Base-by-base conservation (phyloP, 768 basidiomycete genomes). In the Candolleomyces efflorescens region DNA sequence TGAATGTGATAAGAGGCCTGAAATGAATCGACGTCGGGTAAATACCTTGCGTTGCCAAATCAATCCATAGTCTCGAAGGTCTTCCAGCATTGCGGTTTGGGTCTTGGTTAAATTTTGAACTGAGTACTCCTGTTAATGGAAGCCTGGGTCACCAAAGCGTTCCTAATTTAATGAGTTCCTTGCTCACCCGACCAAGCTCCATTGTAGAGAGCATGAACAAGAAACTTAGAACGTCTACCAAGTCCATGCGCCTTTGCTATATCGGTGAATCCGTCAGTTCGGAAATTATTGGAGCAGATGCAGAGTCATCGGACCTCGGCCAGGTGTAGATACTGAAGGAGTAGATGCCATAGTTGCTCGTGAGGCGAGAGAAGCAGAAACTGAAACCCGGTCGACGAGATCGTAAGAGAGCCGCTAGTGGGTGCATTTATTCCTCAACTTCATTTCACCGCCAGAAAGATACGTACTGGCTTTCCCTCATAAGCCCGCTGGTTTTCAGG, bases 181-280 rank as follows among this genome's bases (percentile, higher is more conserved):
- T 37, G 71, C 82, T 69, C 66, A 94, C 94, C 63, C 87, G 80
- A 48, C 94, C 94, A 5, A 98, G 84, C 67, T 97, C 93, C 86
- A 95, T 94, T 3, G 92, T 97, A 1, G 94, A 94, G 59, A 99
- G 79, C 89, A 98, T 97, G 78, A 98, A 94, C 50, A 98, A 78
- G 72, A 98, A 94, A 62, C 89, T 89, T 55, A 98, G 79, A 9
- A 97, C 90, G 68, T 96, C 92, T 9, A 98, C 92, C 0, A 95
- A 78, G 71, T 96, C 95, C 86, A 94, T 92, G 66, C 86, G 82
- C 56, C 92, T 82, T 74, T 91, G 87, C 89, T 93, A 67, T 32
- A 45, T 60, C 56, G 52, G 50, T 48, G 45, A 61, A 64, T 41
- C 58, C 39, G 38, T 56, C 62, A 65, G 63, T 55, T 47, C 49